phyloP scores from a whole-genome alignment of 257 asterid genomes.

The Schizonepeta tenuifolia region DNA sequence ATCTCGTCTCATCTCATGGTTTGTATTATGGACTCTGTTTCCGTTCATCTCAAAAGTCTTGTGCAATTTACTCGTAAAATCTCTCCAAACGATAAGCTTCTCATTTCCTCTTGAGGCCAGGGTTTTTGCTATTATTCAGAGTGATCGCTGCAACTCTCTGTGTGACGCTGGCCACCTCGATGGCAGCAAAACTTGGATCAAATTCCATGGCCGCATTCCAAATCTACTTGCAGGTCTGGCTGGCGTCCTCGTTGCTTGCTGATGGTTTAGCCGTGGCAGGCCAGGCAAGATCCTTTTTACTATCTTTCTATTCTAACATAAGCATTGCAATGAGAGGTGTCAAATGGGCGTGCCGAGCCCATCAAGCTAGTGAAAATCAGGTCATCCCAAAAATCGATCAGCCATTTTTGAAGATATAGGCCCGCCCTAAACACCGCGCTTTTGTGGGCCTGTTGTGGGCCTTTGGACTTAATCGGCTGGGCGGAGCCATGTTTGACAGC shows the following conservation, averaged over 20 bases:
- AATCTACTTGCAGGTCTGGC: conserved; percentile 51
- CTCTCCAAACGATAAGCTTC: background rate
- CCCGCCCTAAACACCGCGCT: too few species aligned
- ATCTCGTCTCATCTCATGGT: background rate
- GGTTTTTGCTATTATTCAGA: conserved; percentile 39
- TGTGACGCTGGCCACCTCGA: conserved; percentile 42
- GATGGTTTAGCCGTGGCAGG: conserved; percentile 55
- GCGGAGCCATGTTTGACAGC: too few species aligned
- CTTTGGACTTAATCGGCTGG: too few species aligned
- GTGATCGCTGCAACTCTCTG: conserved; percentile 51
- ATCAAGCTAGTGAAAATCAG: too few species aligned
- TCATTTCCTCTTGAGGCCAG: conserved; percentile 31
- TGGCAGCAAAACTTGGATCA: conserved; percentile 47
- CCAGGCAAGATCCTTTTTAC: conserved; percentile 31
- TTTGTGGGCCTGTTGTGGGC: too few species aligned
- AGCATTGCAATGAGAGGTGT: background rate
- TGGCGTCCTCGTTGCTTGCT: conserved; percentile 48
- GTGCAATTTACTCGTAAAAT: background rate
- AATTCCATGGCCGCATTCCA: conserved; percentile 50
- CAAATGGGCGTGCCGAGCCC: too few species aligned
- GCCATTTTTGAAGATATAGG: too few species aligned
- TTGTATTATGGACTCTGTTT: too few species aligned
- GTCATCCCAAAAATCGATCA: too few species aligned
- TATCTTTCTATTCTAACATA: background rate
- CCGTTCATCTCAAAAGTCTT: background rate